phyloP scores from a whole-genome alignment of 1,284 basidiomycete species.

The Cryptococcus depauperatus region DNA sequence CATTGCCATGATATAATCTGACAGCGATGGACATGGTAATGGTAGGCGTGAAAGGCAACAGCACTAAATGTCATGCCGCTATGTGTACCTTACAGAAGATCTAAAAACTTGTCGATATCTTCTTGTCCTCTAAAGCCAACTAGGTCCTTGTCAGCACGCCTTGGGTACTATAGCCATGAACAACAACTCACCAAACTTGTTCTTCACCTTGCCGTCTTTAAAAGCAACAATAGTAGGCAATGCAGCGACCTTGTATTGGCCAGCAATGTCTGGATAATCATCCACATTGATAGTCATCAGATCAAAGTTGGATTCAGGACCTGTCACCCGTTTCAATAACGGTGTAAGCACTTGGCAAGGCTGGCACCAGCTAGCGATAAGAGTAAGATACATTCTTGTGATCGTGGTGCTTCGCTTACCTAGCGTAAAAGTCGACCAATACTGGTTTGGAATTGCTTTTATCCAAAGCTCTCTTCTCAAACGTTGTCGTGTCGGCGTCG shows the following conservation, averaged over 20 bases:
- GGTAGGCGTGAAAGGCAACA: too few species aligned
- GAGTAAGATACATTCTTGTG: too few species aligned
- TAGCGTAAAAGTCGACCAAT: slow-evolving; percentile 44
- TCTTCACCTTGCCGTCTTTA: slow-evolving; percentile 41
- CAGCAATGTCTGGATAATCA: slow-evolving; percentile 37
- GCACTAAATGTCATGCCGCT: not conserved
- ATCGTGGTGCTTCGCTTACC: too few species aligned
- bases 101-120: slow-evolving; percentile 41
- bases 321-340: slow-evolving; percentile 35
- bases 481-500: slow-evolving; percentile 24
- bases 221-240: slow-evolving; percentile 44
- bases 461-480: slow-evolving; percentile 24
- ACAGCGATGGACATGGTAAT: too few species aligned
- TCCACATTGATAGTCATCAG: slow-evolving; percentile 44
- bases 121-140: slow-evolving; percentile 38
- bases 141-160: slow-evolving; percentile 10
- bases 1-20: too few species aligned
- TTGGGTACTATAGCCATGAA: not conserved
- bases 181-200: slow-evolving; percentile 41
- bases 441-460: slow-evolving; percentile 26
- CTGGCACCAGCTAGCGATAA: slow-evolving; percentile 46
- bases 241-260: slow-evolving; percentile 40
- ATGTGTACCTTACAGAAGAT: slow-evolving; percentile 19
- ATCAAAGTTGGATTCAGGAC: slow-evolving; percentile 31
- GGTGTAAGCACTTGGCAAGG: slow-evolving; percentile 44